These are phyloP conservation scores for Leishmania mexicana DNA, from an alignment of 208 protist species.

Conservation along the genomic window DNA sequence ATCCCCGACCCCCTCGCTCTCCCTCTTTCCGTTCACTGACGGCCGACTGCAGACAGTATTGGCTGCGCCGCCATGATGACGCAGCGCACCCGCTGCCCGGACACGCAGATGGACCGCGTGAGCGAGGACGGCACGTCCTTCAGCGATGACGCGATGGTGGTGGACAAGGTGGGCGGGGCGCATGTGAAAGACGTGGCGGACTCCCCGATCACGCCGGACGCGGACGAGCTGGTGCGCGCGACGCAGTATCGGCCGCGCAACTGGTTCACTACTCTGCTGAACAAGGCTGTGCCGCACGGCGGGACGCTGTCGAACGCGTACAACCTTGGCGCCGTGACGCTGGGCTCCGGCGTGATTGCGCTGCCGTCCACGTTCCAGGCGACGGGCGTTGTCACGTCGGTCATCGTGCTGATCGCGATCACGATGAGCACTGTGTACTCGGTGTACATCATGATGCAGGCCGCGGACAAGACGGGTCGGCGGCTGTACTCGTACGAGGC, in stretches of 20 bases:
- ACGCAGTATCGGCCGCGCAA: conserved; percentile 38
- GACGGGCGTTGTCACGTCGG: conserved; percentile 51
- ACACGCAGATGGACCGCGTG: background rate
- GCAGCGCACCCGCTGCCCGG: background rate
- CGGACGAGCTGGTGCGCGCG: background rate
- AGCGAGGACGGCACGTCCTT: background rate
- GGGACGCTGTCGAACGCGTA: conserved; percentile 68
- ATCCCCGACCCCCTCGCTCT: background rate
- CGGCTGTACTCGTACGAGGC: conserved; percentile 62
- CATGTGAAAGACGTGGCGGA: background rate
- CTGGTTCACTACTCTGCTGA: conserved; percentile 36
- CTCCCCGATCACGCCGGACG: background rate
- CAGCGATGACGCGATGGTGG: background rate
- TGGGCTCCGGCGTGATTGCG: conserved; percentile 78
- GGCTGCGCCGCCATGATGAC: background rate
- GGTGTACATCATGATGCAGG: conserved; percentile 73
- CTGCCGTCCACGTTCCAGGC: conserved; percentile 75
- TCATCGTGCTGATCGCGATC: conserved; percentile 62
- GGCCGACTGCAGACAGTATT: background rate
- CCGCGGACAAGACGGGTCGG: conserved; percentile 64
- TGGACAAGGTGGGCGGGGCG: background rate
- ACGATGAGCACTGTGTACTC: conserved; percentile 79
- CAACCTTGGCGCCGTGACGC: conserved; percentile 76
- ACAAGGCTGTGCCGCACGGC: conserved; percentile 70
- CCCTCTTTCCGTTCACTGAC: background rate